Evolutionary conservation across 129 eudicot genomes (phyloP), one percentile per base, ranked within the genome.

Genomic region (Deinandra increscens): DNA sequence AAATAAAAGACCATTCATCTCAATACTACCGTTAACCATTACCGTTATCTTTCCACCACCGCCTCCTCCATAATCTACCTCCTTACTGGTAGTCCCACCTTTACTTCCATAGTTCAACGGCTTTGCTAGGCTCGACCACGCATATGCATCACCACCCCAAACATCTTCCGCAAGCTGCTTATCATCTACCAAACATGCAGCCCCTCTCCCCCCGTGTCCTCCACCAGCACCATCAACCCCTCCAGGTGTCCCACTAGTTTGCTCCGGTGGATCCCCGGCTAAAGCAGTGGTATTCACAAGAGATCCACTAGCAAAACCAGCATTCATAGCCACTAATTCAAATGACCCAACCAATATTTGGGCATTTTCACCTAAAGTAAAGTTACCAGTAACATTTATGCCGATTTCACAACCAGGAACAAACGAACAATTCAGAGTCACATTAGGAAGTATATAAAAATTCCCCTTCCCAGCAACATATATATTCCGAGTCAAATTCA

Each of bases 111-210:
- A 92, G 75, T 84, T 84, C 85, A 81, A 81, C 0, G 98, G 98
- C 56, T 48, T 72, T 51, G 68, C 64, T 79, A 92, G 66, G 12
- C 63, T 53, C 12, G 90, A 80, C 96, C 96, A 92, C 6, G 89
- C 73, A 79, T 92, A 92, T 0, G 95, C 86, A 81, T 88, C 96
- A 73, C 98, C 98, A 17, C 98, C 98, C 98, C 98, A 92, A 37
- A 84, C 89, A 79, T 92, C 98, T 23, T 88, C 98, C 9, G 95
- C 95, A 31, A 80, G 72, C 84, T 84, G 87, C 49, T 62, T 34
- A 20, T 82, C 80, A 73, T 92, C 88, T 15, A n/a, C 78, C 89
- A 87, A 78, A 78, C 98, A 92, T 7, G 84, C 88, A 0, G 98
- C 98, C 14, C 98, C 98, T 72, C 98, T 74, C 1, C 96, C 98